A percentile compares a stretch with the other conserved stretches of the same genome.
These are phyloP conservation scores for Rhododendron simsii DNA, from an alignment of 148 eudicot genomes.

Conservation along the genomic window DNA sequence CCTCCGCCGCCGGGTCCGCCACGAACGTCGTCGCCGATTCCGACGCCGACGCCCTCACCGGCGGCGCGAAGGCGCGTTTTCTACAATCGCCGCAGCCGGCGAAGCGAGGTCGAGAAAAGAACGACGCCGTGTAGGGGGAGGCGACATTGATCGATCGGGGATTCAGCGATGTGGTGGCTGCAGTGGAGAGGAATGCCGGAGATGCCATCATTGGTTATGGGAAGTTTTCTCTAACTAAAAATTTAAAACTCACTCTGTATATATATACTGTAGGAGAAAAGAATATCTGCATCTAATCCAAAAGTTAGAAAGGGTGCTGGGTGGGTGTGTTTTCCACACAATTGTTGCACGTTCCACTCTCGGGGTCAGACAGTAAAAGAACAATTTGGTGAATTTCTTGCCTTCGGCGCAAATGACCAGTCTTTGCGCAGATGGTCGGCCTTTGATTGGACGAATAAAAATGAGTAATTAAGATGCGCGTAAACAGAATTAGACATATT, in stretches of 20 bases:
- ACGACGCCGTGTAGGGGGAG: not conserved
- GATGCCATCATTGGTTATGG: not conserved
- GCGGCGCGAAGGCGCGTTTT: not conserved
- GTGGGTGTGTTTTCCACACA: no score
- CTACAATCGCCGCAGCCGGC: not conserved
- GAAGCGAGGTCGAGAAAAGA: not conserved
- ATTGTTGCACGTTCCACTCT: no score
- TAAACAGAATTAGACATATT: no score
- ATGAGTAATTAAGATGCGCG: accelerated
- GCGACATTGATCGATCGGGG: not conserved
- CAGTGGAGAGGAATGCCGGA: constrained; percentile 1
- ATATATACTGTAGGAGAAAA: no score
- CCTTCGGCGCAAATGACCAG: no score
- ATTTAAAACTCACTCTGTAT: not conserved
- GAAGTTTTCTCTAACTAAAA: not conserved
- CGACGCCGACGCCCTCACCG: constrained; percentile 7
- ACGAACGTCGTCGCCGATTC: not conserved
- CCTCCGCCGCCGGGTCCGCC: constrained; percentile 12
- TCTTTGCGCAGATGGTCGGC: no score
- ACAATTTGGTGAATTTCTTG: no score
- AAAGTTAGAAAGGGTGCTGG: no score
- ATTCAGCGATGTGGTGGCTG: not conserved
- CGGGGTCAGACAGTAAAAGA: no score
- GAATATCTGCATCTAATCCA: no score
- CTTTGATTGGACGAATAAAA: no score